Conservation (phyloP, 2,329 filamentous ascomycete genomes). For the Fusarium sp. region DNA sequence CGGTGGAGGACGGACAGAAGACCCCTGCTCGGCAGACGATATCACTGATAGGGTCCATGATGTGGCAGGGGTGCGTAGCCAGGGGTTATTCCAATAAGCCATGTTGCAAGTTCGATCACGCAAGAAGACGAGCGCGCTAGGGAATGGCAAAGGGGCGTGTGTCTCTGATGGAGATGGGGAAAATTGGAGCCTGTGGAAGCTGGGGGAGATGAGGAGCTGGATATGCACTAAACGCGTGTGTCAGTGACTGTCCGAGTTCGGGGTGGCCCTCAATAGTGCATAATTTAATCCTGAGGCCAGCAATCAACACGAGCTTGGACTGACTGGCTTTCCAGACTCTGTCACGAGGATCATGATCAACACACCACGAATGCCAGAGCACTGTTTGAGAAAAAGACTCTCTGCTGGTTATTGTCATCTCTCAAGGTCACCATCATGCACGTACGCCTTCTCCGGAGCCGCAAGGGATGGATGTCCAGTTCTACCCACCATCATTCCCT, state of each 20-base stretch:
- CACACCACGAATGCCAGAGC: slow-evolving; percentile 19
- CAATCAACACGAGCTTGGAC: slow-evolving; percentile 6
- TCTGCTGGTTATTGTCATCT: background rate
- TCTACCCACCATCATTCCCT: slow-evolving; percentile 24
- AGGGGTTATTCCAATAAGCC: slow-evolving; percentile 38
- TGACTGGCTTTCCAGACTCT: background rate
- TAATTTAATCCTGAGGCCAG: slow-evolving; percentile 32
- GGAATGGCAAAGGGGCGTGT: slow-evolving; percentile 17
- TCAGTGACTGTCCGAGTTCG: background rate
- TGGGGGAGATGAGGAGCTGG: background rate
- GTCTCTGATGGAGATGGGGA: slow-evolving; percentile 15
- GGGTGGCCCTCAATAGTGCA: slow-evolving; percentile 4
- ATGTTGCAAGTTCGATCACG: slow-evolving; percentile 22
- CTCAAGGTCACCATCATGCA: background rate
- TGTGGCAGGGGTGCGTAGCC: slow-evolving; percentile 30
- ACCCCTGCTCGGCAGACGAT: background rate
- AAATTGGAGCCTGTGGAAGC: background rate
- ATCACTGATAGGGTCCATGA: background rate
- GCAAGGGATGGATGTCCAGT: slow-evolving; percentile 15
- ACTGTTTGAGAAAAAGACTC: slow-evolving; percentile 8
- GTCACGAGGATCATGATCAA: slow-evolving; percentile 33
- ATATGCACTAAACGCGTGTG: slow-evolving; percentile 27
- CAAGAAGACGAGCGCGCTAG: slow-evolving; percentile 20
- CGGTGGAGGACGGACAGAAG: slow-evolving; percentile 11
- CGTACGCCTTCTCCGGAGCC: slow-evolving; percentile 18